phyloP scores from a whole-genome alignment of 2,329 filamentous ascomycete genomes.

The Thelonectria rubi region DNA sequence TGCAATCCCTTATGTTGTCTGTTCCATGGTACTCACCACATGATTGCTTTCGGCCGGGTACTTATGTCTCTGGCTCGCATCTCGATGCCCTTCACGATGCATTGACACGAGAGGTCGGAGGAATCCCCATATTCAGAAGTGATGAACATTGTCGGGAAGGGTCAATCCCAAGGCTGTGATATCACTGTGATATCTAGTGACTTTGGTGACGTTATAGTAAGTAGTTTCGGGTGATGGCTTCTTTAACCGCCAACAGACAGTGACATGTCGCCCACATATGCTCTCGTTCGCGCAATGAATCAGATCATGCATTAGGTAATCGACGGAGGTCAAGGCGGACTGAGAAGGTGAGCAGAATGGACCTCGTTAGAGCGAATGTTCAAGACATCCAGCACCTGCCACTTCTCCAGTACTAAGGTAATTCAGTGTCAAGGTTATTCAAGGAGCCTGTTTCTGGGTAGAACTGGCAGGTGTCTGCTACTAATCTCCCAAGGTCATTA shows the following conservation, averaged over 20 bases:
- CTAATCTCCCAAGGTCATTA: too few relatives aligned
- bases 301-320: not conserved
- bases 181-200: not conserved
- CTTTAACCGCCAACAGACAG: not conserved
- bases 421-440: too few relatives aligned
- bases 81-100: slow-evolving; percentile 10
- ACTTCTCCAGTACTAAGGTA: too few relatives aligned
- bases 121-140: not conserved
- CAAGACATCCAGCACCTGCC: too few relatives aligned
- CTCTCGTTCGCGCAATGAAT: not conserved
- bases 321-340: too few relatives aligned
- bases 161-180: not conserved
- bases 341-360: too few relatives aligned
- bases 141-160: not conserved
- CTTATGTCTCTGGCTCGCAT: not conserved
- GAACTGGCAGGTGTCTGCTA: too few relatives aligned
- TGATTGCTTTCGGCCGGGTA: not conserved
- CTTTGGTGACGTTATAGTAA: not conserved
- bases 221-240: not conserved
- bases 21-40: not conserved
- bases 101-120: slow-evolving; percentile 1
- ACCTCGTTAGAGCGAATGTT: too few relatives aligned
- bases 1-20: not conserved
- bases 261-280: not conserved
- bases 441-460: too few relatives aligned